Evolutionary conservation across 2,329 filamentous ascomycete genomes (phyloP), one percentile per base, ranked within the genome.

Genomic region (Aspergillus intermedius): DNA sequence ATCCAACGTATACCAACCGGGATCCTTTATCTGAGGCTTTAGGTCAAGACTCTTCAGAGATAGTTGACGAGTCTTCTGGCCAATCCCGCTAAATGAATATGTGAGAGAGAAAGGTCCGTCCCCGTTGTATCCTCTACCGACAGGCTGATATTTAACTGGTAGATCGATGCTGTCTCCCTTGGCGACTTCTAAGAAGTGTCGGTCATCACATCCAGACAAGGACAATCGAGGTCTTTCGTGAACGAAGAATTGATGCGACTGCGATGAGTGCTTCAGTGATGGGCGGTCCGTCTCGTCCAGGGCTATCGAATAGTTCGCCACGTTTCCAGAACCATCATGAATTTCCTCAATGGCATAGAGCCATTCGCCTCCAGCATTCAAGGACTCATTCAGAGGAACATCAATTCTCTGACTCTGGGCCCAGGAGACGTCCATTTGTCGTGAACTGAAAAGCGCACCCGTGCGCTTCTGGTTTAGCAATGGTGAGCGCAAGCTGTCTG

Each of bases 271-370:
- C 59, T 81, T 84, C 3, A 77, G 73, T 53, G 79, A 82, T 44
- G 74, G 73, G 41, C 68, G 70, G 15, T 88, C 83, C 32, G 77
- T 74, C n/a, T 93, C 87, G 39, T 93, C 87, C 12, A 78, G 74
- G 3, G 77, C 69, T 6, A 59, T 53, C 13, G 64, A 63, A 63
- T 95, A 98, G 54, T 83, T 86, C 50, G 91, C 84, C 34, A 86
- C 73, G 60, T 98, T 98, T 42, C 91, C 91, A 57, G 91, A 86
- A 2, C 83, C 91, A 72, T 98, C 93, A 51, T 88, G 83, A 7
- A 98, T 88, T 66, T 96, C 88, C 57, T 96, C 88, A 46, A 98
- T 83, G 1, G 86, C 84, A 64, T 97, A 98, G 52, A 86, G 78
- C 91, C 91, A 97, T 46, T 83, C 78, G 13, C 91, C 93, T 45